Evolutionary conservation across 208 protist genomes (phyloP), one percentile per base, ranked within the genome.

Genomic region (Strigomonas galati): DNA sequence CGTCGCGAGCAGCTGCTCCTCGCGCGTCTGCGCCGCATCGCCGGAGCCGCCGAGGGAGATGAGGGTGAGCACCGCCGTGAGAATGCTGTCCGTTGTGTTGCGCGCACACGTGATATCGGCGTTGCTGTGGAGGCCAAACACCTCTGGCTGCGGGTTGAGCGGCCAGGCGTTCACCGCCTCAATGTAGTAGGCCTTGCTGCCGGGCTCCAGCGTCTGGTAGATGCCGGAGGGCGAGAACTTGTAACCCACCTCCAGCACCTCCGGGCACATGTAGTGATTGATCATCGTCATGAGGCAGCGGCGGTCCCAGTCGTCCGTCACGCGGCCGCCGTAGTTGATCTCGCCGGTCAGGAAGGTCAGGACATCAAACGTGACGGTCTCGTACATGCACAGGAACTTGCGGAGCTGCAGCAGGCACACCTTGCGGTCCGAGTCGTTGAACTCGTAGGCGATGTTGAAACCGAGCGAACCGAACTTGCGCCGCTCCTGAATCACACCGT

Each of bases 401-500:
- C 88, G 83, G 55, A 98, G 76, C 80, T 98, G 92, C 64, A 92
- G 62, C 57, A 97, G 68, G 64, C 92, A 97, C 54, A 96, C 90
- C 55, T 95, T 94, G 53, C 92, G 82, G 72, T 99, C 97, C 31
- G 86, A 95, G 69, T 95, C 87, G 71, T 97, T 98, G 74, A 98
- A 99, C 76, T 99, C 95, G 76, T 99, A 99, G 28, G 89, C 78
- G 69, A 98, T 97, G 77, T 99, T 99, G 81, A 97, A 99, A 51
- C 95, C 96, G 35, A 99, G 80, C 0, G 94, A 92, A 54, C 96
- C 95, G 67, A 98, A 99, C 74, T 95, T 94, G 27, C 94, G 84
- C 19, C 97, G 74, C 67, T 99, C 95, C 69, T 97, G 94, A 56
- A 98, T 90, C 48, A 97, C 81, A 31, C 89, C 94, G 80, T 98